Evolutionary conservation across 192 early-diverging fungal species (phyloP), one percentile per base, ranked within the genome.

Genomic region (Coemansia sp.): DNA sequence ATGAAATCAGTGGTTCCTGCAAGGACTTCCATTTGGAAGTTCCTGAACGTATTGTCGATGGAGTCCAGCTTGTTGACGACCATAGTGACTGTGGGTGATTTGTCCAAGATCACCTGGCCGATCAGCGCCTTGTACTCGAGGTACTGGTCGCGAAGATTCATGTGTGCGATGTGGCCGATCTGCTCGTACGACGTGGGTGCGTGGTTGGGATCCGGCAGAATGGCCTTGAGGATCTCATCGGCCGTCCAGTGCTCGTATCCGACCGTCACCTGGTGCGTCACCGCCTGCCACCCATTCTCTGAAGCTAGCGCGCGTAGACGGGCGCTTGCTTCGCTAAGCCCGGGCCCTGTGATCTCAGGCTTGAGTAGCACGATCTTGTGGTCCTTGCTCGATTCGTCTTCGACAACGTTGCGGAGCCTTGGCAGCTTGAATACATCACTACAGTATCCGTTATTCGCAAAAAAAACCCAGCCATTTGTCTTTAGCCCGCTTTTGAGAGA

Each of bases 1-100:
- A 95, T 76, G 83, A 93, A 91, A 62, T 97, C 84, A 38, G 89
- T 75, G n/a, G 89, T 83, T 36, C 96, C 95, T 9, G 94, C 96
- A 10, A 99, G 72, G 15, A 99, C 73, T 69, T 99, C 98, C 95
- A 99, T 96, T 57, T 92, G 84, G 77, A 99, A 99, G 70, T 92
- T 93, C 43, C 98, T 87, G 82, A 93, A 99, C 0, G 92, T 95
- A 71, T 89, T 91, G 75, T 99, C 95, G 42, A 99, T 99, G 33
- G 83, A 86, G 68, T 94, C 93, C 14, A 89, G 89, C 79, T 99
- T 99, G 84, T 99, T 99, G 52, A 99, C 95, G 5, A 99, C 95
- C 4, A 92, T 96, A 20, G 76, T 84, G 35, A 99, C 86, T 20
- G 87, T 87, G 11, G 87, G 86, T 70, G 93, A 91, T 87, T 99